Evolutionary conservation across 495 filamentous ascomycete genomes (phyloP).

Genomic region (Baudoinia panamericana): DNA sequence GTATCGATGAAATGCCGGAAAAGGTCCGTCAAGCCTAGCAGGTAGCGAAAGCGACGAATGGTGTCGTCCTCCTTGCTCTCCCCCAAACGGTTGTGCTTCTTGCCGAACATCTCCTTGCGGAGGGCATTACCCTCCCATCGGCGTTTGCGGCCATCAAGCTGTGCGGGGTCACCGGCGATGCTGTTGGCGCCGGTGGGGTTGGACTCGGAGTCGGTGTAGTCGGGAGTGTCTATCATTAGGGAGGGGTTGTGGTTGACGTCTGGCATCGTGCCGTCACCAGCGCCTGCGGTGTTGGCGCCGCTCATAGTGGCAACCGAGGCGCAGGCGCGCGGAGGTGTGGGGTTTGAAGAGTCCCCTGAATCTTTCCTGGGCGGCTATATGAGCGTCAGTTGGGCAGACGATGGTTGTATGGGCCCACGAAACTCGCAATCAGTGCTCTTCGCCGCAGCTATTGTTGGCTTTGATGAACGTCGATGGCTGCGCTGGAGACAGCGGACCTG

Average conservation of each 20-base stretch:
- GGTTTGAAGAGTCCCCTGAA: no score
- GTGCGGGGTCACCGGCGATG: constrained; percentile 54
- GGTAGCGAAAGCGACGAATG: constrained; percentile 86
- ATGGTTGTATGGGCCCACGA: no score
- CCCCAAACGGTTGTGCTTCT: constrained; percentile 81
- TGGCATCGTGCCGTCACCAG: constrained; percentile 15
- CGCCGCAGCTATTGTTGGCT: no score
- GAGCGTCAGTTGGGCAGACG: no score
- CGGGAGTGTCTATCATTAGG: constrained; percentile 24
- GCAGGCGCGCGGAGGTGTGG: no score
- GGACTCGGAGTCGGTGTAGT: constrained; percentile 62
- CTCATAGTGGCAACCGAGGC: constrained; percentile 13
- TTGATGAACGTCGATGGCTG: no score
- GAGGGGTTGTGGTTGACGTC: no score
- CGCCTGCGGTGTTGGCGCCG: constrained; percentile 6
- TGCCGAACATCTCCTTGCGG: constrained; percentile 80
- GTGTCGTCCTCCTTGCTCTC: constrained; percentile 97
- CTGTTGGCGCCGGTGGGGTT: constrained; percentile 78
- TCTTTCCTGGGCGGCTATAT: no score
- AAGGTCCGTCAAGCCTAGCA: constrained; percentile 88
- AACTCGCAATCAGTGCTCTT: no score
- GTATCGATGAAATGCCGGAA: constrained; percentile 99
- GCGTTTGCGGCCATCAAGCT: constrained; percentile 66
- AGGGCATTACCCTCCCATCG: constrained; percentile 74
- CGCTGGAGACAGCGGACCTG: no score